Percentiles rank a stretch among this genome's conserved stretches.
Conservation (phyloP, 345 rosid species). For the Erucastrum elatum region DNA sequence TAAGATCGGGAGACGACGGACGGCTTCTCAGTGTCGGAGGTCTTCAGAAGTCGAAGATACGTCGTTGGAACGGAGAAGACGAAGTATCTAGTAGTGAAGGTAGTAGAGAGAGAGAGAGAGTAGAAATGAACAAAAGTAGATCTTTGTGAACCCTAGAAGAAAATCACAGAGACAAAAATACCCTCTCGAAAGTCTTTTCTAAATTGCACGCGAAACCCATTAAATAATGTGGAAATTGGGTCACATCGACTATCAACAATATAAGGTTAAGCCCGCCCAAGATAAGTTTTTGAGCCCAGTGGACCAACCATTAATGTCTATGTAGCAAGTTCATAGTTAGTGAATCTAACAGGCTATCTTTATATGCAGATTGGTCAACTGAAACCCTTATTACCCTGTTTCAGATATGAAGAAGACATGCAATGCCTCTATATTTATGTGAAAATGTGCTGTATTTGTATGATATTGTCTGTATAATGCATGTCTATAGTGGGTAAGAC, state of each 20-base stretch:
- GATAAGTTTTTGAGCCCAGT: not conserved
- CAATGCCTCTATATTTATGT: too few species aligned
- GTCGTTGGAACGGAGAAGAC: not conserved
- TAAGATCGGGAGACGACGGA: slow-evolving; percentile 21
- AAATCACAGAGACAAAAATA: slow-evolving; percentile 18
- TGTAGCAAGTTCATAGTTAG: too few species aligned
- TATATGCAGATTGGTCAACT: too few species aligned
- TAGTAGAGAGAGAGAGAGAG: not conserved
- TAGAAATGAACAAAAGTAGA: slow-evolving; percentile 20
- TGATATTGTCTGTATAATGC: too few species aligned
- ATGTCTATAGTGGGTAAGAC: not conserved
- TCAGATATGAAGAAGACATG: too few species aligned
- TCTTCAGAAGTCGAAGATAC: not conserved
- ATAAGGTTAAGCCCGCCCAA: not conserved
- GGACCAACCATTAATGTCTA: not conserved
- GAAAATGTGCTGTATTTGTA: too few species aligned
- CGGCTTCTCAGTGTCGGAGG: slow-evolving; percentile 1
- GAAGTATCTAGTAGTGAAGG: slow-evolving; percentile 4
- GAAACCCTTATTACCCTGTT: too few species aligned
- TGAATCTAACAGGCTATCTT: too few species aligned
- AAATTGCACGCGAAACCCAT: not conserved
- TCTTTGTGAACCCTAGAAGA: slow-evolving; percentile 34
- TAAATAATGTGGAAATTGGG: not conserved
- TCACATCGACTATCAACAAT: not conserved
- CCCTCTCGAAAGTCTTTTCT: slow-evolving; percentile 9